Percentiles rank a stretch among this genome's conserved stretches.
These are phyloP conservation scores for Phaeosphaeria sp. DNA, from an alignment of 2,329 filamentous ascomycete species.

Conservation along the genomic window DNA sequence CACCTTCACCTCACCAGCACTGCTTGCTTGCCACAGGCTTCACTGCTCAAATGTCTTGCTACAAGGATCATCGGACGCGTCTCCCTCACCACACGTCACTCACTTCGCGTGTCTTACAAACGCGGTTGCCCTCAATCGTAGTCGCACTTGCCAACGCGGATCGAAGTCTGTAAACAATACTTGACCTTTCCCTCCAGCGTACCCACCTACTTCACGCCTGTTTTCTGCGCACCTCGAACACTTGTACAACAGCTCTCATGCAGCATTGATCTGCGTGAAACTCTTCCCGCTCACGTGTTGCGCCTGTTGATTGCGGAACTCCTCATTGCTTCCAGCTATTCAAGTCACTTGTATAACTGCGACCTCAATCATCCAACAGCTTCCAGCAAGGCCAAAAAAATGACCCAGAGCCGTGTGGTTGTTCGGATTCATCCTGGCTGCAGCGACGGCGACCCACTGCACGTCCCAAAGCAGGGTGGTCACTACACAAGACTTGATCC, in stretches of 20 bases:
- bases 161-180: neutral
- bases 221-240: too few species aligned
- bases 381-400: too few species aligned
- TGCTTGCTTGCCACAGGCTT: neutral
- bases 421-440: conserved; percentile 32
- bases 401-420: neutral
- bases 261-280: too few species aligned
- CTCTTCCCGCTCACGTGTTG: neutral
- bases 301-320: too few species aligned
- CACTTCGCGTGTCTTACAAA: conserved; percentile 5
- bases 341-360: too few species aligned
- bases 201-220: too few species aligned
- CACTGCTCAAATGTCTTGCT: conserved; percentile 6
- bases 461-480: conserved; percentile 21
- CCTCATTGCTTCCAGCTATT: too few species aligned
- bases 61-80: conserved; percentile 11
- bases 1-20: neutral
- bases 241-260: too few species aligned
- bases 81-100: conserved; percentile 10
- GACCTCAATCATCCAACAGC: neutral
- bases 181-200: too few species aligned
- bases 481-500: conserved; percentile 44
- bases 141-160: neutral
- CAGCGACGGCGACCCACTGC: conserved; percentile 46
- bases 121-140: conserved; percentile 7